Conservation (phyloP, 108 stramenopile species). For the Aurantiochytrium sp. region DNA sequence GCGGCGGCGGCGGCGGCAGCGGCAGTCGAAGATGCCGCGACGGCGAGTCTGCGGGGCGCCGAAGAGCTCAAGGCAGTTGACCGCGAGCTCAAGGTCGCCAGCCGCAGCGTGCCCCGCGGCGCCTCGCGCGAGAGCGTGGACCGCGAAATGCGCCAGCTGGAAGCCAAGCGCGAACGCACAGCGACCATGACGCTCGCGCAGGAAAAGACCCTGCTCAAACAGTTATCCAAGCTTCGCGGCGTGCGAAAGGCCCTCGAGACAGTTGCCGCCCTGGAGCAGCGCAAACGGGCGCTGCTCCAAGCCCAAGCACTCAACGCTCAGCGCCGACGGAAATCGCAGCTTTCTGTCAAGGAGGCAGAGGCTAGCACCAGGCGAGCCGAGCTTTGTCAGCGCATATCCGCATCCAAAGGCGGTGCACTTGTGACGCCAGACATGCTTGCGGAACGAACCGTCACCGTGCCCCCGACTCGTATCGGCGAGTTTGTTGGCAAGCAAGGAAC, state of each 20-base stretch:
- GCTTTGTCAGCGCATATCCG: neutral
- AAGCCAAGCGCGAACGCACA: neutral
- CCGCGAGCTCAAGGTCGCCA: neutral
- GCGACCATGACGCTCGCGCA: neutral
- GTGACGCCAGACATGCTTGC: neutral
- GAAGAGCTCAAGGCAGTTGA: neutral
- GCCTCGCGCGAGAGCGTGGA: neutral
- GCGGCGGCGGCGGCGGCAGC: no score
- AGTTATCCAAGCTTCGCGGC: neutral
- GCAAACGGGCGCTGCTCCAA: neutral
- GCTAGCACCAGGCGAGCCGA: neutral
- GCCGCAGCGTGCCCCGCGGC: neutral
- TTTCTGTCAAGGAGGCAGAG: neutral
- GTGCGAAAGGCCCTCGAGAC: neutral
- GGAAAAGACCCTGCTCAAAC: neutral
- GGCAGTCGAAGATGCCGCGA: no score
- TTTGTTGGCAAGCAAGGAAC: neutral
- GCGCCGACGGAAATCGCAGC: neutral
- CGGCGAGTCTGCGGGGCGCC: no score
- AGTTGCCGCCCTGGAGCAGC: neutral
- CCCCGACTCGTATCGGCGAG: neutral
- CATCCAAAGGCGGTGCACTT: neutral
- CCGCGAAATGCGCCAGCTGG: neutral
- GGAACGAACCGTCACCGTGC: neutral
- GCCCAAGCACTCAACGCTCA: neutral